phyloP scores from a whole-genome alignment of 2,329 filamentous ascomycete species.

The Aspergillaceae sp. region DNA sequence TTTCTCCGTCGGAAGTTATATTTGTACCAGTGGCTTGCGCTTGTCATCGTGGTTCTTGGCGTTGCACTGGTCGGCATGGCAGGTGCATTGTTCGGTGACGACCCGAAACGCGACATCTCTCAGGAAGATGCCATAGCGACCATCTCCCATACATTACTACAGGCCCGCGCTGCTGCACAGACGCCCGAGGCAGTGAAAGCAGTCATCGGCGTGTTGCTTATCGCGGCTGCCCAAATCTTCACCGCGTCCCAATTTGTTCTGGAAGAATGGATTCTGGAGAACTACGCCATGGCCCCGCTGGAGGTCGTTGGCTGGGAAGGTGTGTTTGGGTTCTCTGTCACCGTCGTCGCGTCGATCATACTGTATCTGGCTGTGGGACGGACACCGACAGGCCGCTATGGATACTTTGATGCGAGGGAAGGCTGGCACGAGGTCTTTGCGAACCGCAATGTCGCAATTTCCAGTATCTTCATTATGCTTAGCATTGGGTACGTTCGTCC shows the following conservation, averaged over 20 bases:
- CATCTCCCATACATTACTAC: slow-evolving; percentile 36
- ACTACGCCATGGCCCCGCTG: slow-evolving; percentile 72
- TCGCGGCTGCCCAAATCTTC: slow-evolving; percentile 91
- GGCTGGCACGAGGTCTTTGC: slow-evolving; percentile 72
- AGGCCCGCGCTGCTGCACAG: slow-evolving; percentile 32
- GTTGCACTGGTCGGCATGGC: slow-evolving; percentile 86
- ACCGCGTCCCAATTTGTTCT: slow-evolving; percentile 93
- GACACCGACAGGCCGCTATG: slow-evolving; percentile 63
- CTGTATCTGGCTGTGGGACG: slow-evolving; percentile 69
- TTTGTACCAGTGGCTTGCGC: slow-evolving; percentile 85
- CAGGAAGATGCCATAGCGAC: slow-evolving; percentile 18
- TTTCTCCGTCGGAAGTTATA: slow-evolving; percentile 74
- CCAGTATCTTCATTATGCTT: slow-evolving; percentile 88
- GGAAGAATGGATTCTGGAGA: slow-evolving; percentile 84
- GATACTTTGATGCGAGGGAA: slow-evolving; percentile 85
- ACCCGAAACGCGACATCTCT: slow-evolving; percentile 30
- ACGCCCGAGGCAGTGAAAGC: slow-evolving; percentile 56
- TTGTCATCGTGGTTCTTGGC: slow-evolving; percentile 77
- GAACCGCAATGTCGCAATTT: slow-evolving; percentile 61
- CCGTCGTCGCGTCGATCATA: slow-evolving; percentile 67
- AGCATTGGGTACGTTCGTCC: slow-evolving; percentile 70
- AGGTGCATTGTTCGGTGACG: slow-evolving; percentile 67
- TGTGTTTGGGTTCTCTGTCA: slow-evolving; percentile 77
- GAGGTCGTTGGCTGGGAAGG: slow-evolving; percentile 95
- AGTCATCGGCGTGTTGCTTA: slow-evolving; percentile 75